Base-by-base conservation (phyloP, 306 rosid species). In the Elaeagnus macrophylla region DNA sequence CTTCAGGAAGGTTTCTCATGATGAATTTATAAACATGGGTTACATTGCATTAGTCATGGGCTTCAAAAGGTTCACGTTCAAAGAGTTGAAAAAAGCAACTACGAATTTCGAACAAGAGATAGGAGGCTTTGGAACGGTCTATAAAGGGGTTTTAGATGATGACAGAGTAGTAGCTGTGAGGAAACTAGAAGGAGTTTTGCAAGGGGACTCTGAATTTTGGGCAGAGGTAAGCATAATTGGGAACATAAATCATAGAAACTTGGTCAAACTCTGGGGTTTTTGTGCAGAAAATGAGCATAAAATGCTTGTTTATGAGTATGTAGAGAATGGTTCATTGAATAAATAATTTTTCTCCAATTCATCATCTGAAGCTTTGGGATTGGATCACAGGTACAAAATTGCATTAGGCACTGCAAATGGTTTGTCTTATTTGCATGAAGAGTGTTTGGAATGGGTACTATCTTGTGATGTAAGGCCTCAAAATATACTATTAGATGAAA, bases 331-430 rank as follows among this genome's bases (percentile, higher is more conserved):
- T 12, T 77, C 79, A 1, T 57, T 77, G 72, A 75, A 77, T 10
- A 65, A 53, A 46, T 14, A 48, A 37, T 65, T 61, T 7, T 51
- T 68, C 54, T 25, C 32, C 32, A 25, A 25, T 25, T 25, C 32
- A 25, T 25, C 32, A 25, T 25, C 32, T 25, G 17, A 12, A 12
- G 9, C 16, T 5, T 32, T 72, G 2, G 67, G 62, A 6, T 53
- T 69, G 25, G 67, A 77, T 8, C 64, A 72, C 46, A 54, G 79
- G 44, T 69, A 68, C 15, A 57, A 57, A 9, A 66, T 73, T 48
- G 76, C 82, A 14, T 11, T 72, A 7, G 82, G 82, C 20, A 72
- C 73, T 0, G 73, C 82, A 39, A 77, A 72, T 44, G 79, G 78
- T 12, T 37, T 72, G 49, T 73, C 78, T 3, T 77, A 77, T 67